Evolutionary conservation across 106 monocot species (phyloP), one percentile per base, ranked within the genome.

Genomic region (Iris macrosiphon): DNA sequence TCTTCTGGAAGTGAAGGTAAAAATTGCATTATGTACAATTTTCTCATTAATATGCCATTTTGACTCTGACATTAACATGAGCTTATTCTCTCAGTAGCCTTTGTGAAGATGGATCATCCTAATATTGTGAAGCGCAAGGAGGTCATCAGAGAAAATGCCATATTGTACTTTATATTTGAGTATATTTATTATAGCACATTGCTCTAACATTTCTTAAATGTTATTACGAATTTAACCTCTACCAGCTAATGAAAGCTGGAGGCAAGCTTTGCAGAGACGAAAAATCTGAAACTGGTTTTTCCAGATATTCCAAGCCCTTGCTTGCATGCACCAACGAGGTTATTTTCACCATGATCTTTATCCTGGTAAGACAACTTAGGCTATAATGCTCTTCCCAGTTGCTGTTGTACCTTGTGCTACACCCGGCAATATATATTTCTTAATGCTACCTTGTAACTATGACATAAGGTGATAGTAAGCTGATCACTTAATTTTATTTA

Each of bases 1-100:
- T n/a, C n/a, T 93, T 15, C 83, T 87, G 47, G 92, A 93, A 83
- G 87, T 93, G 38, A 93, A 93, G 87, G 92, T 93, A 43, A 41
- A 30, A n/a, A n/a, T 63, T 37, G 2, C 17, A 14, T 16, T 13
- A 0, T 16, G 21, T 49, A 1, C 20, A 57, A 21, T 17, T 37
- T 16, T 48, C 33, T 7, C 18, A 34, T 30, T 6, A 4, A 14
- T 43, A 18, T 20, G 25, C 33, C 25, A 34, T 30, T 7, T 52
- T 52, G 31, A 7, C 47, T 74, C 51, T 54, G 29, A 21, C 1
- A 43, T 16, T 26, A 14, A 7, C 0, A 57, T 31, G 46, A 38
- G 2, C 6, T 38, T 12, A 20, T 40, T 28, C 40, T 49, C 33
- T 15, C 27, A 17, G 43, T 22, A 13, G 16, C 82, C 48, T 6